phyloP scores from a whole-genome alignment of 768 basidiomycete species.

The Infundibulicybe gibba region DNA sequence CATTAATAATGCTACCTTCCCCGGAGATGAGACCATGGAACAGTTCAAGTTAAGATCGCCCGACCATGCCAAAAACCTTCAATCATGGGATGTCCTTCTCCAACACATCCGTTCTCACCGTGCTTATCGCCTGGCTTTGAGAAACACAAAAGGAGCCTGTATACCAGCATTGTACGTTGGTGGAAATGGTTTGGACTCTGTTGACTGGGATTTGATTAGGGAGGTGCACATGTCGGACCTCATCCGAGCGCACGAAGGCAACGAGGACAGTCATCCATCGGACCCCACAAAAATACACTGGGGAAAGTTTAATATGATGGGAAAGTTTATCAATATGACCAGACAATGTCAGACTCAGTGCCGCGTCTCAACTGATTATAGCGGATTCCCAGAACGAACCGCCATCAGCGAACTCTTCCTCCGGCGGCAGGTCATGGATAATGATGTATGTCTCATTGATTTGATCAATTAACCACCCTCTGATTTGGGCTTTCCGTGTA shows the following conservation, averaged over 20 bases:
- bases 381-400: constrained; percentile 50
- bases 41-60: constrained; percentile 61
- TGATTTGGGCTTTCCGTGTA: constrained; percentile 22
- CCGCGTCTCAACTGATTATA: constrained; percentile 52
- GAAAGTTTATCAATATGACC: constrained; percentile 76
- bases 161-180: constrained; percentile 77
- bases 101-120: constrained; percentile 80
- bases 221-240: constrained; percentile 92
- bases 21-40: constrained; percentile 76
- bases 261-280: constrained; percentile 63
- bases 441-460: constrained; percentile 44
- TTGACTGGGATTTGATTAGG: constrained; percentile 34
- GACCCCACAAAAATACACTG: constrained; percentile 82
- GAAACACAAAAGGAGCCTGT: constrained; percentile 80
- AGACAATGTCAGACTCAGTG: constrained; percentile 77
- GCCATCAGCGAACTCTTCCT: constrained; percentile 54
- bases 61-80: constrained; percentile 72
- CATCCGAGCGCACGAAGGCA: constrained; percentile 83
- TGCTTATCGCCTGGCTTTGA: constrained; percentile 86
- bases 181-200: background rate
- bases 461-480: background rate
- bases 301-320: constrained; percentile 95
- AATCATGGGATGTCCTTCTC: constrained; percentile 83
- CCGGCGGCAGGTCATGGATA: constrained; percentile 60
- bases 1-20: constrained; percentile 78